These are phyloP conservation scores for Angophora floribunda DNA, from an alignment of 345 rosid genomes.

Conservation along the genomic window DNA sequence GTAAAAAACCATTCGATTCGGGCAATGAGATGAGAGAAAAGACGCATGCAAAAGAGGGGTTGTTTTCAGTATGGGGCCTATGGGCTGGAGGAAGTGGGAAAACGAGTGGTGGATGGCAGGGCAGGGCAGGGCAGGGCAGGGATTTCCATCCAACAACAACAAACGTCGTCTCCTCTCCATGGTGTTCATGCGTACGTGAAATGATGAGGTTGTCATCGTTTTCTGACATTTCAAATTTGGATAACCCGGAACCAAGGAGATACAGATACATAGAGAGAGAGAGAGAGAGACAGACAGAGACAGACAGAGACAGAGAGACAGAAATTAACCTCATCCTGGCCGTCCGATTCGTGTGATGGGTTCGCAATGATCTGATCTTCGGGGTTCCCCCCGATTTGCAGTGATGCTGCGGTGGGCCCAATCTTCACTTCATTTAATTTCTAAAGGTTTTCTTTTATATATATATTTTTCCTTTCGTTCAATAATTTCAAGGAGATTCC, in stretches of 20 bases:
- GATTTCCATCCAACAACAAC: background rate
- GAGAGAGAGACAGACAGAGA: too few relatives aligned
- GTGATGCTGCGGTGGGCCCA: background rate
- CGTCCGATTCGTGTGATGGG: background rate
- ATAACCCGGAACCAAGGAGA: background rate
- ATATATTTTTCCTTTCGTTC: background rate
- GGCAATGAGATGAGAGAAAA: background rate
- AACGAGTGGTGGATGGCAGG: background rate
- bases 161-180: background rate
- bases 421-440: background rate
- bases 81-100: background rate
- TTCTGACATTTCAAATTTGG: background rate
- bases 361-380: background rate
- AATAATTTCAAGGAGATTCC: background rate
- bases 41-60: background rate
- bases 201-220: background rate
- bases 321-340: background rate
- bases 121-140: background rate
- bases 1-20: background rate
- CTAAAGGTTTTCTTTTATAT: background rate
- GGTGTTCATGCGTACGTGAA: background rate
- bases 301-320: too few relatives aligned
- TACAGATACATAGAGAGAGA: background rate
- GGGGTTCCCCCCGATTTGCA: background rate
- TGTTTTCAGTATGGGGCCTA: background rate